Evolutionary conservation across 192 early-diverging fungal genomes (phyloP).

Genomic region (Entomortierella lignicola): DNA sequence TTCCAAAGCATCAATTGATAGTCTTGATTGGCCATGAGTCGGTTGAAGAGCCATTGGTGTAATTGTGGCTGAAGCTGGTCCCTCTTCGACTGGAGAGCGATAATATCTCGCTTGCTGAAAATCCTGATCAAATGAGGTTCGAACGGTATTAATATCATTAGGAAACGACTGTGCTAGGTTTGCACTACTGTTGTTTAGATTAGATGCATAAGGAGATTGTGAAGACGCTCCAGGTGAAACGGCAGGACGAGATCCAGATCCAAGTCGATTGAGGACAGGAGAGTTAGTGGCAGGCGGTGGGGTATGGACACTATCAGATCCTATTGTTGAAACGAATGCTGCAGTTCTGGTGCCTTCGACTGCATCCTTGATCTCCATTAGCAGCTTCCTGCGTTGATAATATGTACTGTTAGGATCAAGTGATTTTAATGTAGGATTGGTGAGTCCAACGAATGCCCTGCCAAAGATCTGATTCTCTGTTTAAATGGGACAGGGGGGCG

Average conservation of each 20-base stretch:
- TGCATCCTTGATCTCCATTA: slow-evolving; percentile 45
- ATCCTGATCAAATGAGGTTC: slow-evolving; percentile 40
- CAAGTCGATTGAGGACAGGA: slow-evolving; percentile 38
- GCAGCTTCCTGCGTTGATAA: slow-evolving; percentile 40
- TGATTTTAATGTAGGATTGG: slow-evolving; percentile 22
- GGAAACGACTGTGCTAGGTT: slow-evolving; percentile 8
- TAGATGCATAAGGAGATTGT: slow-evolving; percentile 12
- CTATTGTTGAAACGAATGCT: slow-evolving; percentile 28
- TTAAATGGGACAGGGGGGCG: too few species aligned
- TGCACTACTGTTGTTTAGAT: slow-evolving; percentile 24
- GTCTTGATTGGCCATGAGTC: slow-evolving; percentile 8
- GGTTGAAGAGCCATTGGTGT: slow-evolving; percentile 43
- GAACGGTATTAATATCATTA: slow-evolving; percentile 14
- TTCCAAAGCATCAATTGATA: slow-evolving; percentile 38
- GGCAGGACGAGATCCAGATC: slow-evolving; percentile 38
- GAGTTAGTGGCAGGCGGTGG: slow-evolving; percentile 32
- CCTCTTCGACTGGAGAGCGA: slow-evolving; percentile 31
- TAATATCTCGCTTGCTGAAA: not conserved
- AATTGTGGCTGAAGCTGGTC: slow-evolving; percentile 13
- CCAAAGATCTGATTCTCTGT: slow-evolving; percentile 45
- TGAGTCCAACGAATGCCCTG: slow-evolving; percentile 35
- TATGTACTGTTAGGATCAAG: slow-evolving; percentile 43
- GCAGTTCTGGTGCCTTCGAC: slow-evolving; percentile 44
- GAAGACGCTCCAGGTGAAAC: slow-evolving; percentile 9
- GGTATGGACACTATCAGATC: slow-evolving; percentile 24